phyloP scores from a whole-genome alignment of 495 filamentous ascomycete species.

The Amorphotheca resinae region DNA sequence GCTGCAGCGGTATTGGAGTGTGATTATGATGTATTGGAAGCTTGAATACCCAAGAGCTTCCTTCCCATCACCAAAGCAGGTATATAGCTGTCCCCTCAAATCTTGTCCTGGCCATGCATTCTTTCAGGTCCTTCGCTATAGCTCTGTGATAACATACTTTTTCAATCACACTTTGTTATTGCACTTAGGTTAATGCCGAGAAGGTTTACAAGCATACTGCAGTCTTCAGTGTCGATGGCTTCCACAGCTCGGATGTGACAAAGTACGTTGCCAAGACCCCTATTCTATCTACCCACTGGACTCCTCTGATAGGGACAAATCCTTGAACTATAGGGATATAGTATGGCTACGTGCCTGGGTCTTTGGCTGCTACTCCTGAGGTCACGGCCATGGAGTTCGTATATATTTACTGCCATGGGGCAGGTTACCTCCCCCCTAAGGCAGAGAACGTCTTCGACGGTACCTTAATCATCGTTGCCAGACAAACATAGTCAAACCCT shows the following conservation, averaged over 20 bases:
- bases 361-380: conserved; percentile 20
- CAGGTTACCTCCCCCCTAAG: conserved; percentile 23
- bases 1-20: too few relatives aligned
- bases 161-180: not conserved
- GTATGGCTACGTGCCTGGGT: conserved; percentile 19
- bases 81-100: too few relatives aligned
- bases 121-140: too few relatives aligned
- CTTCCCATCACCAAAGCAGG: too few relatives aligned
- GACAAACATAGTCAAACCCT: conserved; percentile 29
- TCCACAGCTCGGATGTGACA: conserved; percentile 20
- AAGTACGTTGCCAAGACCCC: conserved; percentile 23
- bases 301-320: conserved; percentile 22
- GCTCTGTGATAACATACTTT: too few relatives aligned
- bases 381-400: conserved; percentile 21
- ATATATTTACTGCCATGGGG: conserved; percentile 20
- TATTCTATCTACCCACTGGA: conserved; percentile 19
- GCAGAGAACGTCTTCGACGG: conserved; percentile 22
- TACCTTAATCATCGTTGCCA: conserved; percentile 27
- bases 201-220: conserved; percentile 23
- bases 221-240: conserved; percentile 21
- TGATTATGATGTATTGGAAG: too few relatives aligned
- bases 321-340: conserved; percentile 21
- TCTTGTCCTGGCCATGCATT: too few relatives aligned
- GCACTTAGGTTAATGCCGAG: conserved; percentile 2
- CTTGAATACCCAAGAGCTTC: too few relatives aligned